A percentile compares a stretch with the other conserved stretches of the same genome.
Evolutionary conservation across 1,284 basidiomycete genomes (phyloP).

Genomic region (Marasmius sp.): DNA sequence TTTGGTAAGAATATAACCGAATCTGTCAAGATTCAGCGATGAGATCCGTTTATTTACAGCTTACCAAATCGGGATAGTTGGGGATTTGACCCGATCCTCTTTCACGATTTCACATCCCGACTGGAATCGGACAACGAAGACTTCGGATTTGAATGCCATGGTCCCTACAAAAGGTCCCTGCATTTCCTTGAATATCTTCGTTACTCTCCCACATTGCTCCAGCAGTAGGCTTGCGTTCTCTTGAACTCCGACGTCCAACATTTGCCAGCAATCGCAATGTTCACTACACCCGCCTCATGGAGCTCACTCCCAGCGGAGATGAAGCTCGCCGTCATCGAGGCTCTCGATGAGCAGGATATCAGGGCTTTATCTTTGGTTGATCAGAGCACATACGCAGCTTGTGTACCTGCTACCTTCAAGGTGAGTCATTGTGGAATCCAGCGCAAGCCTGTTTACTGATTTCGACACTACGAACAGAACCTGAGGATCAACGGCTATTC

Average conservation of each 20-base stretch:
- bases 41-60: background rate
- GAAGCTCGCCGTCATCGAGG: constrained; percentile 54
- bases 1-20: background rate
- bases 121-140: background rate
- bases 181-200: background rate
- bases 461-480: constrained; percentile 28
- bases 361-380: constrained; percentile 42
- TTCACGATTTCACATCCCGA: background rate
- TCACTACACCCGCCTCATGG: constrained; percentile 42
- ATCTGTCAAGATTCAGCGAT: background rate
- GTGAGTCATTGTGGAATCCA: constrained; percentile 31
- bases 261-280: constrained; percentile 5
- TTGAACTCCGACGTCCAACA: background rate
- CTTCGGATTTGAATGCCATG: background rate
- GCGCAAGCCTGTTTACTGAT: background rate
- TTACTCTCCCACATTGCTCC: background rate
- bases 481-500: constrained; percentile 48
- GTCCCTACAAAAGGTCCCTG: background rate
- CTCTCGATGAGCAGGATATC: constrained; percentile 47
- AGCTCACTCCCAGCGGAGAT: constrained; percentile 61
- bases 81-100: background rate
- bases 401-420: constrained; percentile 59
- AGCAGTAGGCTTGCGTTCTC: background rate
- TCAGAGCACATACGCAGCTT: constrained; percentile 49
- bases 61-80: background rate